phyloP scores from a whole-genome alignment of 768 basidiomycete species.

The Amanita rimosa region DNA sequence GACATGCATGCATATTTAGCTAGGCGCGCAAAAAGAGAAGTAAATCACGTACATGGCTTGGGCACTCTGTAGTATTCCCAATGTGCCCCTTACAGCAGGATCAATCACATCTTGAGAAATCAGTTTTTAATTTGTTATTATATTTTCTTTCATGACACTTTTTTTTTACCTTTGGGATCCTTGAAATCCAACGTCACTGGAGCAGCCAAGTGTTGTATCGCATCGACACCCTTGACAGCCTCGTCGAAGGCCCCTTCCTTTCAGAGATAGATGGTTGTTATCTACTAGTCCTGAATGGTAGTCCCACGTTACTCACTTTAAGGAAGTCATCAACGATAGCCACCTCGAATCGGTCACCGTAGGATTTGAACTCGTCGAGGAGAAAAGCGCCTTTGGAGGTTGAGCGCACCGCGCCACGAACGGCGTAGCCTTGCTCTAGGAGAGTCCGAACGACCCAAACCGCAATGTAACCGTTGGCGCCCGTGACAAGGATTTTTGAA shows the following conservation, averaged over 20 bases:
- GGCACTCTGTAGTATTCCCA: constrained; percentile 47
- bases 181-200: constrained; percentile 38
- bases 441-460: constrained; percentile 43
- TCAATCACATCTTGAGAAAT: constrained; percentile 38
- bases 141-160: too few species aligned
- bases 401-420: constrained; percentile 60
- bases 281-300: too few species aligned
- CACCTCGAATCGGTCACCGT: constrained; percentile 49
- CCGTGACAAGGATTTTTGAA: constrained; percentile 22
- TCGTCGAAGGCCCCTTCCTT: constrained; percentile 69
- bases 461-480: constrained; percentile 35
- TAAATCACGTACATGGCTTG: constrained; percentile 43
- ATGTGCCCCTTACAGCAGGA: constrained; percentile 67
- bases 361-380: constrained; percentile 36
- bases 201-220: constrained; percentile 57
- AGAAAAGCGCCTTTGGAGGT: constrained; percentile 46
- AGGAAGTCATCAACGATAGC: constrained; percentile 61
- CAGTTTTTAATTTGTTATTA: too few species aligned
- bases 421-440: constrained; percentile 49
- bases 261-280: neutral
- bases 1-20: neutral
- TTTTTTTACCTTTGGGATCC: constrained; percentile 28
- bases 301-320: constrained; percentile 13
- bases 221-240: constrained; percentile 67
- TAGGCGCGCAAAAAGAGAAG: neutral